Evolutionary conservation across 2,329 filamentous ascomycete genomes (phyloP).

Genomic region (Monosporascus sp.): DNA sequence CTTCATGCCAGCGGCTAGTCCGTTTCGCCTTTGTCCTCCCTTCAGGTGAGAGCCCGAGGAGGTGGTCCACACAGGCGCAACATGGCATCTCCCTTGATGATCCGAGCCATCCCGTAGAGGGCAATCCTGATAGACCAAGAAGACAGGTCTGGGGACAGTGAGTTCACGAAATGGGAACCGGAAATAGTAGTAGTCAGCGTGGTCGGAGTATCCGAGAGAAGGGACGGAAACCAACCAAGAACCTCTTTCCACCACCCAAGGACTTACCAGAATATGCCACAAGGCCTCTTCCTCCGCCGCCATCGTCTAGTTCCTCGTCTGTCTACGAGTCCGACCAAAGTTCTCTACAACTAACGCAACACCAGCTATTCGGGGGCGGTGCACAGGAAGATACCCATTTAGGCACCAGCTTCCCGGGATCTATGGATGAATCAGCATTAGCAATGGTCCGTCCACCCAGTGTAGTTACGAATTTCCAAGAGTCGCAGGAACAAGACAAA

Average conservation of each 20-base stretch:
- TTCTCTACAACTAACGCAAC: background rate
- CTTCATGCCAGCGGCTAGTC: background rate
- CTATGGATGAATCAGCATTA: constrained; percentile 9
- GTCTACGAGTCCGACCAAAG: constrained; percentile 8
- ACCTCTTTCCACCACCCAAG: constrained; percentile 9
- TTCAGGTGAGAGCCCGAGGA: background rate
- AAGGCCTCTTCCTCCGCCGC: constrained; percentile 15
- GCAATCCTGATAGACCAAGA: background rate
- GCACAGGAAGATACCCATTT: background rate
- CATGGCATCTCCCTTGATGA: background rate
- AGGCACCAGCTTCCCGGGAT: constrained; percentile 2
- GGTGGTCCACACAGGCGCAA: background rate
- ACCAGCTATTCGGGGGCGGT: background rate
- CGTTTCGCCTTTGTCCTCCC: background rate
- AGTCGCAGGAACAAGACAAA: constrained; percentile 3
- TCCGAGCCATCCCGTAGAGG: background rate
- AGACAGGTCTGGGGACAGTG: background rate
- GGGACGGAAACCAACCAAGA: background rate
- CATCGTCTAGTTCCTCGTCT: constrained; percentile 11
- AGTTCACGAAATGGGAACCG: background rate
- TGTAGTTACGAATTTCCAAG: constrained; percentile 1
- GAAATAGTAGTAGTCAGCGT: background rate
- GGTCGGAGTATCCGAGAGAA: background rate
- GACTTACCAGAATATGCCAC: constrained; percentile 12
- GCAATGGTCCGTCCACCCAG: constrained; percentile 10